Evolutionary conservation across 345 rosid species (phyloP).

Genomic region (Hypericum perforatum): DNA sequence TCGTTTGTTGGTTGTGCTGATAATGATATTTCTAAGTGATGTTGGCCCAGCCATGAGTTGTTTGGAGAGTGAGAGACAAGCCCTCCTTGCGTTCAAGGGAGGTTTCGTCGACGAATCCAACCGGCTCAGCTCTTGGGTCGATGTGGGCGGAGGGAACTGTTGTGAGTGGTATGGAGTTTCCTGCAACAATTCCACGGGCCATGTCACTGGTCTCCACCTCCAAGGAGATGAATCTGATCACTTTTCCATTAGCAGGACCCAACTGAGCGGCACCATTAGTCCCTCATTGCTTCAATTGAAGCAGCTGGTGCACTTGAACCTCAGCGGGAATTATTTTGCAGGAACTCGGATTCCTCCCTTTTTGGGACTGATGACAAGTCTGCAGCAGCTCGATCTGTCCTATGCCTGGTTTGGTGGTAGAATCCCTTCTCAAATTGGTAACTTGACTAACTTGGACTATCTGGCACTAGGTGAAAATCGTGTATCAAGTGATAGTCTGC

Average conservation of each 20-base stretch:
- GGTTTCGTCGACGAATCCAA: not conserved
- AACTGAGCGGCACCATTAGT: not conserved
- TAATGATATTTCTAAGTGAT: no score
- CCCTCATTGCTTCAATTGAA: conserved; percentile 2
- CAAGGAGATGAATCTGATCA: no score
- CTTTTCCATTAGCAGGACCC: no score
- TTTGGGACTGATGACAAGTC: conserved; percentile 16
- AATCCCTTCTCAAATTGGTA: conserved; percentile 23
- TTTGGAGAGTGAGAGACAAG: not conserved
- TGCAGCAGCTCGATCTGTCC: conserved; percentile 36
- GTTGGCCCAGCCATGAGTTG: no score
- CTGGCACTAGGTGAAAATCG: conserved; percentile 8
- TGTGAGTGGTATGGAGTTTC: not conserved
- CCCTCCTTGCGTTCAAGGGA: conserved; percentile 1
- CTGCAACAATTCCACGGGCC: conserved; percentile 1
- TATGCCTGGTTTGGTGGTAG: conserved; percentile 23
- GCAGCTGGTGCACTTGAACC: not conserved
- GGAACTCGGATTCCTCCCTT: conserved; percentile 27
- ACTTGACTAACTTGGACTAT: conserved; percentile 12
- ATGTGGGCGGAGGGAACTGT: not conserved
- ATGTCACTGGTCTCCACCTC: conserved; percentile 1
- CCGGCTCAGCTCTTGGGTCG: not conserved
- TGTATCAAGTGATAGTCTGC: not conserved
- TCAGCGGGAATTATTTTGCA: no score
- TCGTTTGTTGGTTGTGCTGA: no score